Conservation (phyloP, 768 basidiomycete species). For the Fomitopsis pulvina region DNA sequence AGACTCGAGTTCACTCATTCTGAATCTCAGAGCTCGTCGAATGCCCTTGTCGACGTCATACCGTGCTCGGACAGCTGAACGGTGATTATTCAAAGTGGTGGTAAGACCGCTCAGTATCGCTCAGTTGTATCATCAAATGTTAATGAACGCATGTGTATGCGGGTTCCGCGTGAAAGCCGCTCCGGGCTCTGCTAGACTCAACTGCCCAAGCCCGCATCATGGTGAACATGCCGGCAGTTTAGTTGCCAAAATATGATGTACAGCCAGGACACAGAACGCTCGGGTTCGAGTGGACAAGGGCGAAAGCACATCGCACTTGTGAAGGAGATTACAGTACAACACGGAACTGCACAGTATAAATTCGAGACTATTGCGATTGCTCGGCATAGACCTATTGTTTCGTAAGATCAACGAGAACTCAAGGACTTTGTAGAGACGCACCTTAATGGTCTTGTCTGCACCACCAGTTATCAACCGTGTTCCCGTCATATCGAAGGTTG, state of each 20-base stretch:
- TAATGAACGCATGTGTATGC: no score
- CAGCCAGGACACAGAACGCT: no score
- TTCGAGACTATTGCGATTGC: slow-evolving; percentile 44
- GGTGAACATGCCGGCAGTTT: no score
- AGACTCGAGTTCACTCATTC: not conserved
- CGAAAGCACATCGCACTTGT: not conserved
- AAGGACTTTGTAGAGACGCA: slow-evolving; percentile 26
- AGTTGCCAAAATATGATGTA: no score
- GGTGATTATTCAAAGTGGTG: no score
- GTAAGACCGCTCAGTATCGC: no score
- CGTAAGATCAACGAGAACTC: not conserved
- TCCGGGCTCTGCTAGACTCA: no score
- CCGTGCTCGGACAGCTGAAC: no score
- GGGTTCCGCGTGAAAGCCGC: no score
- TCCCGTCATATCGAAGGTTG: slow-evolving; percentile 94
- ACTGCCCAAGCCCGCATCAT: no score
- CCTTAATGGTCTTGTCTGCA: slow-evolving; percentile 99
- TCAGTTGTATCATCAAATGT: no score
- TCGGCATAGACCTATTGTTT: slow-evolving; percentile 57
- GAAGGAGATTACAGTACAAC: not conserved
- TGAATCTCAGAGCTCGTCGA: not conserved
- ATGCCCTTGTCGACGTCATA: not conserved
- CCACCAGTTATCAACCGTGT: slow-evolving; percentile 92
- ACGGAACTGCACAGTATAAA: not conserved
- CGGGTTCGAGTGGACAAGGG: no score